Evolutionary conservation across 176 grass and related monocot species (phyloP).

Genomic region (Luzula sylvatica): DNA sequence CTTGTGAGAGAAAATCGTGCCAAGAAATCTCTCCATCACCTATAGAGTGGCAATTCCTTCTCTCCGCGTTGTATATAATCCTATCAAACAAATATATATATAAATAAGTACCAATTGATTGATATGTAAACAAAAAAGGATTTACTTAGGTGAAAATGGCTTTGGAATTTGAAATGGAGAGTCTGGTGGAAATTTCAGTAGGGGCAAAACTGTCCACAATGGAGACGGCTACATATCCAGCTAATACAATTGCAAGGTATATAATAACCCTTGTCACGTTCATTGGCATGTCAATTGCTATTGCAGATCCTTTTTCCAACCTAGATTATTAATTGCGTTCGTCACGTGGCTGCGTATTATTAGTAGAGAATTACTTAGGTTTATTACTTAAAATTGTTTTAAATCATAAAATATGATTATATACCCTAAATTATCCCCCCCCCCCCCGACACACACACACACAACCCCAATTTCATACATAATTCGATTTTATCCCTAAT

Average conservation of each 20-base stretch:
- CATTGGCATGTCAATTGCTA: conserved; percentile 98
- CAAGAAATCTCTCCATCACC: conserved; percentile 72
- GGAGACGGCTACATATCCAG: conserved; percentile 75
- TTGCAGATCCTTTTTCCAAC: conserved; percentile 74
- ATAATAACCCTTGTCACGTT: conserved; percentile 64
- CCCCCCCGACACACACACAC: no score
- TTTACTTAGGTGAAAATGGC: conserved; percentile 98
- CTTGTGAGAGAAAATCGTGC: conserved; percentile 80
- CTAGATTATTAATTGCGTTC: conserved; percentile 60
- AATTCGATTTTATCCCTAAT: no score
- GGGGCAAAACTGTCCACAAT: conserved; percentile 98
- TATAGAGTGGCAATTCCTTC: conserved; percentile 81
- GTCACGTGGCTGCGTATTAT: conserved; percentile 56
- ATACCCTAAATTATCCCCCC: no score
- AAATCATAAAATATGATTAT: no score
- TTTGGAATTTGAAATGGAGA: conserved; percentile 81
- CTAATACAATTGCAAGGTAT: conserved; percentile 78
- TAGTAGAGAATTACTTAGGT: no score
- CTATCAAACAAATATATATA: conserved; percentile 33
- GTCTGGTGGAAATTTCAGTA: conserved; percentile 59
- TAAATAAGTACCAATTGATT: no score
- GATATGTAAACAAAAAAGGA: no score
- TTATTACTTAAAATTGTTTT: no score
- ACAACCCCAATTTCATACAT: no score
- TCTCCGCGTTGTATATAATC: conserved; percentile 83